These are phyloP conservation scores for Picochlorum sp. DNA, from an alignment of 139 green algal genomes.

Conservation along the genomic window DNA sequence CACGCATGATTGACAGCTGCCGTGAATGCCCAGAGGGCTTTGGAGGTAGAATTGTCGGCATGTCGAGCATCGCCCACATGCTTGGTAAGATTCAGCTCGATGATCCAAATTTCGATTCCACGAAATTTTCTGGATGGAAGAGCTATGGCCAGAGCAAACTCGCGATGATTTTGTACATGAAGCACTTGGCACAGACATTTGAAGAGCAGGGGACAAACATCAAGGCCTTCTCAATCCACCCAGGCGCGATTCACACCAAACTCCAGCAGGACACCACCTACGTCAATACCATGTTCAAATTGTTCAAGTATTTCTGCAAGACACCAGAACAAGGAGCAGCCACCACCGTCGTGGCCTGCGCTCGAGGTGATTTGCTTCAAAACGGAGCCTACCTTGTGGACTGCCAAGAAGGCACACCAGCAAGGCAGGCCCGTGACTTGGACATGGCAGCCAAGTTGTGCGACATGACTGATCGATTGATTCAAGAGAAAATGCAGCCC, in stretches of 20 bases:
- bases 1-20: slow-evolving; percentile 21
- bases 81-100: slow-evolving; percentile 63
- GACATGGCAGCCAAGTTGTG: slow-evolving; percentile 40
- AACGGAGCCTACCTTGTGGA: slow-evolving; percentile 51
- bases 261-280: slow-evolving; percentile 32
- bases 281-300: not conserved
- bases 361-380: slow-evolving; percentile 24
- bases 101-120: slow-evolving; percentile 44
- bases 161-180: slow-evolving; percentile 76
- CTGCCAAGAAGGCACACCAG: slow-evolving; percentile 26
- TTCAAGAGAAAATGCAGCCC: slow-evolving; percentile 1
- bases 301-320: not conserved
- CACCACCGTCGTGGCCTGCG: slow-evolving; percentile 58
- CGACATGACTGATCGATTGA: slow-evolving; percentile 45
- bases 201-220: slow-evolving; percentile 23
- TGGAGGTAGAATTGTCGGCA: slow-evolving; percentile 58
- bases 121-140: slow-evolving; percentile 29
- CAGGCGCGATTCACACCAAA: slow-evolving; percentile 65
- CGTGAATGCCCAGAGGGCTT: slow-evolving; percentile 7
- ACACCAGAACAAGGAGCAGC: slow-evolving; percentile 41
- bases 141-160: slow-evolving; percentile 74
- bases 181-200: slow-evolving; percentile 60
- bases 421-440: slow-evolving; percentile 7
- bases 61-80: slow-evolving; percentile 57
- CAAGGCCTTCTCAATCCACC: slow-evolving; percentile 64